Evolutionary conservation across 805 yeast species (phyloP).

Genomic region (Myxozyma lipomycoides): DNA sequence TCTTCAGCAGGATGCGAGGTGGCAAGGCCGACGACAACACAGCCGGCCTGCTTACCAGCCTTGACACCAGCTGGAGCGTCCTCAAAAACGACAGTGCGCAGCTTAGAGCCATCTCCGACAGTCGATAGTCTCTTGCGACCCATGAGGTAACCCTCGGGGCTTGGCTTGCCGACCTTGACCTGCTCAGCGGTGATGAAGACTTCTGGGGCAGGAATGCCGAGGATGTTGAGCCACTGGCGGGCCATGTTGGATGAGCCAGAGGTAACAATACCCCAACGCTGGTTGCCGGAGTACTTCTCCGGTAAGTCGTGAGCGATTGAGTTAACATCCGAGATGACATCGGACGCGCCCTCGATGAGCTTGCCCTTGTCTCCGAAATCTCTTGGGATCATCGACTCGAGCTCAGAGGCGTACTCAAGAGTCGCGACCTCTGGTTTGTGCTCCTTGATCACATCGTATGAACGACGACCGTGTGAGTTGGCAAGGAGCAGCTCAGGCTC

Average conservation of each 20-base stretch:
- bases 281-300: constrained; percentile 33
- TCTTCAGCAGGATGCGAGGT: constrained; percentile 69
- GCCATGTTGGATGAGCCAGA: constrained; percentile 78
- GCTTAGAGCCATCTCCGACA: constrained; percentile 7
- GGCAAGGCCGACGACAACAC: constrained; percentile 77
- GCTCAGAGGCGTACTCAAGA: constrained; percentile 57
- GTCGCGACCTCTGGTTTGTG: constrained; percentile 73
- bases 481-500: constrained; percentile 67
- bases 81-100: constrained; percentile 62
- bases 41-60: constrained; percentile 82
- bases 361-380: constrained; percentile 68
- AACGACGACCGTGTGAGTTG: constrained; percentile 79
- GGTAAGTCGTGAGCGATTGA: constrained; percentile 44
- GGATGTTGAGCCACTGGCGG: constrained; percentile 67
- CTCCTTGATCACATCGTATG: constrained; percentile 68
- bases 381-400: constrained; percentile 68
- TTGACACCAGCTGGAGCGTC: constrained; percentile 86
- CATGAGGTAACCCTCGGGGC: constrained; percentile 70
- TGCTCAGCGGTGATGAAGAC: constrained; percentile 78
- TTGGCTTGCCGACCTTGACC: constrained; percentile 77
- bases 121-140: constrained; percentile 37
- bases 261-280: constrained; percentile 84
- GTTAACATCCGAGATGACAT: constrained; percentile 50
- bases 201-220: constrained; percentile 60
- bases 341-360: constrained; percentile 72